Base-by-base conservation (phyloP, 176 grass and related monocot genomes). In the Cenchrus fungigraminus region DNA sequence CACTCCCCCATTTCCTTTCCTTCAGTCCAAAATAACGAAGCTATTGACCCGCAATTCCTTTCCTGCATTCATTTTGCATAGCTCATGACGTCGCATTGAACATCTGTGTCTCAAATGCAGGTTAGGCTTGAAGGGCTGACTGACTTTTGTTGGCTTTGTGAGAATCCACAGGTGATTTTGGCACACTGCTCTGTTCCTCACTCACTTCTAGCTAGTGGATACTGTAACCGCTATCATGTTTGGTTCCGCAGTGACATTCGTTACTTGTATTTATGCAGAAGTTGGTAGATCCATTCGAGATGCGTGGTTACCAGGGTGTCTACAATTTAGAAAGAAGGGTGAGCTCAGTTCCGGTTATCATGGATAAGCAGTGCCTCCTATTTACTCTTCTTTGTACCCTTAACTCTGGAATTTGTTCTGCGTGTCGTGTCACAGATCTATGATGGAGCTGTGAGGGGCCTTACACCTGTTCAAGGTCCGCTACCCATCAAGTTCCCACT, bases 81-180 rank as follows among this genome's bases (percentile, higher is more conserved):
- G 15, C 28, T 25, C 44, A 43, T 49, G 20, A 42, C 46, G 25
- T 34, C 32, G 67, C 45, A 46, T 46, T 28, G 32, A 46, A 67
- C 25, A 37, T 65, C 46, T 8, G 49, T 12, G 2, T 77, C 40
- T 77, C 55, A 40, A 81, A 56, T 85, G 74, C 93, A 98, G 95
- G 95, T 92, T 28, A 93, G 91, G 73, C 89, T 98, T 4, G 93
- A 98, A 90, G 93, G 83, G 7, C 88, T 90, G 68, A 98, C 93
- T 17, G 89, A 95, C 45, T 95, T 93, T 29, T 98, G 95, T 54
- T 98, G 95, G 95, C 83, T 98, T 17, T 98, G 95, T 45, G 89
- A 98, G 79, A 92, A 93, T 67, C 91, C 93, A 3, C 91, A 98
- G 84, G 91, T 94, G 19, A 3, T 40, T 40, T 40, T 40, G 2